Evolutionary conservation across 1,139 yeast genomes (phyloP).

Genomic region (Arxiozyma heterogenica): DNA sequence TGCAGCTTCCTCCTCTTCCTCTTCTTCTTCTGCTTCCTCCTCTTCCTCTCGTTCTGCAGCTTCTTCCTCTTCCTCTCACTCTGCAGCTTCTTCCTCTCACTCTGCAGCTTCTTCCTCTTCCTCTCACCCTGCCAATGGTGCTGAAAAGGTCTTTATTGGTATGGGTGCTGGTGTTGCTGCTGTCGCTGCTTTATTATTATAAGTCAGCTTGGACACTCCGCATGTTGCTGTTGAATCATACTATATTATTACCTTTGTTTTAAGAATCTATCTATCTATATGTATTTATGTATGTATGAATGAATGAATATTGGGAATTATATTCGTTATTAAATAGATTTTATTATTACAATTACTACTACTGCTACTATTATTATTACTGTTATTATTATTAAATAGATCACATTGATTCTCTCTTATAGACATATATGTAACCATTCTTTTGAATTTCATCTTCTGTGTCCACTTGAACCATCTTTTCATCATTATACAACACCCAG

Average conservation of each 20-base stretch:
- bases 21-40: constrained; percentile 12
- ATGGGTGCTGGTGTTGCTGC: constrained; percentile 10
- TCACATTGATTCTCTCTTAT: constrained; percentile 10
- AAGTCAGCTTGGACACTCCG: neutral
- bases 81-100: neutral
- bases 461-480: constrained; percentile 62
- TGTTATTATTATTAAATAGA: neutral
- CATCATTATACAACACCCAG: constrained; percentile 91
- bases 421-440: constrained; percentile 52
- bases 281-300: too few species aligned
- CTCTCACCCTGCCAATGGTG: constrained; percentile 4
- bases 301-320: too few species aligned
- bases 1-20: constrained; percentile 7
- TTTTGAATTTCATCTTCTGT: constrained; percentile 54
- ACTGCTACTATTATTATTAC: neutral
- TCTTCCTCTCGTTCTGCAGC: constrained; percentile 12
- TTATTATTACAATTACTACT: too few species aligned
- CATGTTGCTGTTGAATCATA: too few species aligned
- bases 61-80: constrained; percentile 11
- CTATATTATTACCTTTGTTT: too few species aligned
- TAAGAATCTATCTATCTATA: too few species aligned
- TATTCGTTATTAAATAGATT: neutral
- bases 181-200: constrained; percentile 11
- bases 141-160: constrained; percentile 6
- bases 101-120: constrained; percentile 4